Conservation (phyloP, 2,329 filamentous ascomycete species). For the Hortaea werneckii region DNA sequence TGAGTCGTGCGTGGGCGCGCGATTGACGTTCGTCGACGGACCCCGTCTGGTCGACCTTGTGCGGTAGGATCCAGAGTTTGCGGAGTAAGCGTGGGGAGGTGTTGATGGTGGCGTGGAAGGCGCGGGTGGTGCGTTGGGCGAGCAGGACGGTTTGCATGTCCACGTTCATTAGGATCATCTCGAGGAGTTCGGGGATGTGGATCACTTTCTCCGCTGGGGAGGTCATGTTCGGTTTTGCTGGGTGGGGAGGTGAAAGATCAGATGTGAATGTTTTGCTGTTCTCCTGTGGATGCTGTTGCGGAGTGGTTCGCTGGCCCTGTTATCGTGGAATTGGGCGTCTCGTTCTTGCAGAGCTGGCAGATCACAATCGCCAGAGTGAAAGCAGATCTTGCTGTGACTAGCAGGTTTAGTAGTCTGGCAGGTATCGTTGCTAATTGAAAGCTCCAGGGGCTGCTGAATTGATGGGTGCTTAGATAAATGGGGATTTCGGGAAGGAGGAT, state of each 20-base stretch:
- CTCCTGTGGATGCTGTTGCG: too few relatives aligned
- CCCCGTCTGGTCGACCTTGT: not conserved
- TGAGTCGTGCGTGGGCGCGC: not conserved
- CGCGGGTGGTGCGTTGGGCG: not conserved
- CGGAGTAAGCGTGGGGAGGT: conserved; percentile 1
- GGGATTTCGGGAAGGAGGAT: too few relatives aligned
- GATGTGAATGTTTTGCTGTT: too few relatives aligned
- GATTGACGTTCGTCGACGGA: not conserved
- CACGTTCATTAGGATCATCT: not conserved
- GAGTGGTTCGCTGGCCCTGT: too few relatives aligned
- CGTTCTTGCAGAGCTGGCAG: too few relatives aligned
- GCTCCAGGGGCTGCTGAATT: too few relatives aligned
- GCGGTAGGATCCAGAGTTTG: not conserved
- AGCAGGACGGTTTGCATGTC: not conserved
- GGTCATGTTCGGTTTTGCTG: not conserved
- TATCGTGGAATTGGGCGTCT: too few relatives aligned
- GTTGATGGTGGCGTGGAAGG: conserved; percentile 1
- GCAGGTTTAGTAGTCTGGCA: too few relatives aligned
- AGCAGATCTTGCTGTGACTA: too few relatives aligned
- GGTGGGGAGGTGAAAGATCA: not conserved
- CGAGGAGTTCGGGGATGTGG: conserved; percentile 1
- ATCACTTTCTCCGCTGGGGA: not conserved
- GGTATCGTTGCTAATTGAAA: too few relatives aligned
- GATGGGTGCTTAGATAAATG: too few relatives aligned
- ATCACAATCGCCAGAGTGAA: too few relatives aligned